phyloP scores from a whole-genome alignment of 257 asterid genomes.

The Ligustrum vulgare region DNA sequence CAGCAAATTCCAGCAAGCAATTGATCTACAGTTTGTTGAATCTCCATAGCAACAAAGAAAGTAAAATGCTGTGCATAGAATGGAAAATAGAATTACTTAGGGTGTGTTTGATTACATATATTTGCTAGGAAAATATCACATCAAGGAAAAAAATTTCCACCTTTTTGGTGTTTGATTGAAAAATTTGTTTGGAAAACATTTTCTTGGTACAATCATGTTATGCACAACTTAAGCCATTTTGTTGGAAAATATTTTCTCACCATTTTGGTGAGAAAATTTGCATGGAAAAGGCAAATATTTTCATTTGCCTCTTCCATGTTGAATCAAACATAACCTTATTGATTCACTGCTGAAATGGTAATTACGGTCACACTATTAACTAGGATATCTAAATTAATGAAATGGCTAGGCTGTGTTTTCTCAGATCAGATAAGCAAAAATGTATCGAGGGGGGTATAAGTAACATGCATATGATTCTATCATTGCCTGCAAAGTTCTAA shows the following conservation, averaged over 20 bases:
- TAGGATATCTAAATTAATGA: not conserved
- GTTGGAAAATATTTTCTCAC: no score
- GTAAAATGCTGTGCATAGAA: conserved; percentile 18
- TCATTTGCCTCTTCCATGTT: no score
- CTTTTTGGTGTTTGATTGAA: no score
- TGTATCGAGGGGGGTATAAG: not conserved
- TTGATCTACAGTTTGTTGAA: not conserved
- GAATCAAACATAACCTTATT: no score
- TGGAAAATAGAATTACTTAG: not conserved
- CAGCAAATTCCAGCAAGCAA: conserved; percentile 16
- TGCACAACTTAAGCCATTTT: no score
- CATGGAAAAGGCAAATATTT: no score
- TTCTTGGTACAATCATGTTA: no score
- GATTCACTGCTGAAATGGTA: not conserved
- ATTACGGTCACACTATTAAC: not conserved
- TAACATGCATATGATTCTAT: not conserved
- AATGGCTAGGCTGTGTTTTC: not conserved
- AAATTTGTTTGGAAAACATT: no score
- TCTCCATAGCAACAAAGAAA: conserved; percentile 7
- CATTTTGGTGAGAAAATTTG: no score
- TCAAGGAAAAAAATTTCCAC: no score
- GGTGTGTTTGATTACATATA: no score
- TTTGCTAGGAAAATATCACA: no score
- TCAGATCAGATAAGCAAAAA: not conserved
- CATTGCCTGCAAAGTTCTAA: not conserved